Evolutionary conservation across 495 filamentous ascomycete genomes (phyloP), one percentile per base, ranked within the genome.

Genomic region (Neurospora sp.): DNA sequence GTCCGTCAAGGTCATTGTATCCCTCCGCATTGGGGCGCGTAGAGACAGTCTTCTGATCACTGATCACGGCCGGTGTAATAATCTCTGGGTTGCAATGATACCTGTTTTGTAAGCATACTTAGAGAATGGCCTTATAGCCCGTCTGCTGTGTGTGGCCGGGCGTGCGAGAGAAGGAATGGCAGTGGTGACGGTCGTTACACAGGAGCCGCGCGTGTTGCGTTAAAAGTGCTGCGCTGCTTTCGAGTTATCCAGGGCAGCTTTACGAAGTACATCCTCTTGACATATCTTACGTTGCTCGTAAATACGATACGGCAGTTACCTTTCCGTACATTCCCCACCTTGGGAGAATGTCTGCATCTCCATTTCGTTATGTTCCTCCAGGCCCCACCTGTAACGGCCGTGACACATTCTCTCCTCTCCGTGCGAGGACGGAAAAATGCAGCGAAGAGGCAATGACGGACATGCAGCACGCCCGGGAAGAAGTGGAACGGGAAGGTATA

Each of bases 401-500:
- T 31, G 27, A 31, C 27, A 31, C 27, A 31, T 31, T 31, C 27
- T 31, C 27, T 31, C 27, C 27, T 31, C 27, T 31, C 27, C 27
- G 27, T 31, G 27, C 27, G 27, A 31, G 27, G 27, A 31, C 27
- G 27, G 27, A 31, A 31, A 31, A 31, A 2, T 31, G 27, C 27
- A 31, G 27, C 27, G 61, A 44, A 53, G 75, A 75, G 74, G 76
- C 74, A 76, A 77, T 76, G 74, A 78, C 76, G 71, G 76, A 69
- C 75, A 76, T 74, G 75, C 73, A 73, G 69, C 69, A 48, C 70
- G 70, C 68, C 72, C 75, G 73, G 75, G 75, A 74, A 73, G 71
- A 35, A 73, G 75, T 73, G 76, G 75, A 74, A 75, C 75, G 77
- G 77, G 74, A 77, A 75, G 77, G 70, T 75, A 74, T 72, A 68